Percentiles rank a stretch among this genome's conserved stretches.
phyloP scores from a whole-genome alignment of 805 yeast genomes.

The Hanseniaspora pseudoguilliermondii region DNA sequence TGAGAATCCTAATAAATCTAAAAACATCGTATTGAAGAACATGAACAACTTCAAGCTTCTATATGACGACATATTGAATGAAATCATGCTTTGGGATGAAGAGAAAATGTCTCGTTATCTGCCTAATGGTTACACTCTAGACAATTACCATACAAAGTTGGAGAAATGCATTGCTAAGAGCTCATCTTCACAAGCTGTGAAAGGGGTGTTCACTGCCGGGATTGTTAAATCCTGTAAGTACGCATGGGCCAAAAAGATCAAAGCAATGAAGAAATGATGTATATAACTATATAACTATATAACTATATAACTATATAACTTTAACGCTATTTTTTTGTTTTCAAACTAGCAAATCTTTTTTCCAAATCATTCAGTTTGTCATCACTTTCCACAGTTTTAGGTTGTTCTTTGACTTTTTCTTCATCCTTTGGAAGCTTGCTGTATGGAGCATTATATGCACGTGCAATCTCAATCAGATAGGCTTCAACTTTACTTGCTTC shows the following conservation, averaged over 20 bases:
- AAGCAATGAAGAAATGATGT: conserved; percentile 23
- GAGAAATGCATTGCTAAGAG: conserved; percentile 49
- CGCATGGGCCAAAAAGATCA: conserved; percentile 55
- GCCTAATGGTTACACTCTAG: conserved; percentile 31
- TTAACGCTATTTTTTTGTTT: neutral
- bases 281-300: neutral
- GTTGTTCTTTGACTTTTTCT: conserved; percentile 21
- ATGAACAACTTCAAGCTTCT: conserved; percentile 52
- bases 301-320: neutral
- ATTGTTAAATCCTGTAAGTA: conserved; percentile 53
- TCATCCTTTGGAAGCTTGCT: conserved; percentile 36
- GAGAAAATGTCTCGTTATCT: conserved; percentile 24
- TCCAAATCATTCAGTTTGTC: conserved; percentile 52
- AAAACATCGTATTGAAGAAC: conserved; percentile 74
- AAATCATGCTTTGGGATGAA: conserved; percentile 22
- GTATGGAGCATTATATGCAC: conserved; percentile 63
- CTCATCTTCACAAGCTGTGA: conserved; percentile 62
- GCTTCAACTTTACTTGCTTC: conserved; percentile 47
- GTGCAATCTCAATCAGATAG: conserved; percentile 69
- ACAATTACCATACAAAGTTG: conserved; percentile 29
- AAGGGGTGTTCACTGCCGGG: conserved; percentile 87
- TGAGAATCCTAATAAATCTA: conserved; percentile 80
- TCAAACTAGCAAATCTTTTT: conserved; percentile 68
- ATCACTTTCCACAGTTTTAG: conserved; percentile 25
- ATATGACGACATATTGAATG: conserved; percentile 48